Conservation (phyloP, 257 asterid genomes). For the Galeopsis tetrahit region DNA sequence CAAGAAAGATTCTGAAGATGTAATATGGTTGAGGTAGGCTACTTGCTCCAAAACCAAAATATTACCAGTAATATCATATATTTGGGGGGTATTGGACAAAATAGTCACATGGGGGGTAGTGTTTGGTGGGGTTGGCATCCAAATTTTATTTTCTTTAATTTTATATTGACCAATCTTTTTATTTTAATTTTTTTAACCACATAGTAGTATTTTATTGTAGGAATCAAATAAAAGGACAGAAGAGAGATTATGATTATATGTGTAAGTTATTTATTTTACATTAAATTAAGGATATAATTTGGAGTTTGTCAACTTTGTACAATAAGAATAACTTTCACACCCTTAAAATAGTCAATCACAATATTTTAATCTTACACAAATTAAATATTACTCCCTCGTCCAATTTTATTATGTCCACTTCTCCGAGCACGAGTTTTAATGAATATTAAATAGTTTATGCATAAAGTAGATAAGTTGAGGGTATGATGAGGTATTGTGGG, state of each 20-base stretch:
- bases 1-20: constrained; percentile 31
- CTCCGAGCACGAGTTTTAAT: too few relatives aligned
- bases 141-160: constrained; percentile 42
- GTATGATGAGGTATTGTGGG: too few relatives aligned
- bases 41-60: constrained; percentile 62
- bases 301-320: neutral
- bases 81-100: constrained; percentile 27
- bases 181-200: too few relatives aligned
- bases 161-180: neutral
- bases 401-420: too few relatives aligned
- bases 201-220: neutral
- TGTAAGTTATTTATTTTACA: constrained; percentile 7
- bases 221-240: constrained; percentile 21
- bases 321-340: too few relatives aligned
- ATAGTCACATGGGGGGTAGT: constrained; percentile 28
- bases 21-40: constrained; percentile 73
- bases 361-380: too few relatives aligned
- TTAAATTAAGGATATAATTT: neutral
- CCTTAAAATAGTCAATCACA: too few relatives aligned
- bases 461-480: too few relatives aligned
- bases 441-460: too few relatives aligned
- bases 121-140: constrained; percentile 94
- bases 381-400: too few relatives aligned
- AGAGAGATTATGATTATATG: constrained; percentile 35
- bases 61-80: constrained; percentile 29